Evolutionary conservation across 352 stramenopile genomes (phyloP).

Genomic region (Lagenidium giganteum): DNA sequence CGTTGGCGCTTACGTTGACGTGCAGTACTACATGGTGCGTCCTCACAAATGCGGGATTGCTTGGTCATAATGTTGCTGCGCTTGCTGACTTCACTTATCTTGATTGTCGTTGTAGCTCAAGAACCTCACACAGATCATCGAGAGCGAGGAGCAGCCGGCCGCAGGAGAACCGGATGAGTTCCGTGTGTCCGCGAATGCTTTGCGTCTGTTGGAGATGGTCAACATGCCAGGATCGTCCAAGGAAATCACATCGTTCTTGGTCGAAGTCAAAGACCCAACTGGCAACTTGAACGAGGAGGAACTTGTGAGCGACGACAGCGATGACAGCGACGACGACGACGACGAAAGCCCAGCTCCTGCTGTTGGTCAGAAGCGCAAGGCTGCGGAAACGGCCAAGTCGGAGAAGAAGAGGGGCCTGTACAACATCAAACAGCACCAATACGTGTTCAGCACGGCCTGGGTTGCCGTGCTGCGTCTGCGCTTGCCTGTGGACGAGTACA

Average conservation of each 20-base stretch:
- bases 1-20: conserved; percentile 60
- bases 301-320: conserved; percentile 38
- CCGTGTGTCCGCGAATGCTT: conserved; percentile 33
- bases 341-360: conserved; percentile 16
- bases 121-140: conserved; percentile 58
- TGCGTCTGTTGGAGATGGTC: conserved; percentile 42
- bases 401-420: conserved; percentile 30
- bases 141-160: conserved; percentile 20
- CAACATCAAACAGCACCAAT: conserved; percentile 48
- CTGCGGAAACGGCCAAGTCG: conserved; percentile 10
- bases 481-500: conserved; percentile 64
- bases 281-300: conserved; percentile 24
- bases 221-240: conserved; percentile 43
- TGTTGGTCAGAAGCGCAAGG: conserved; percentile 34
- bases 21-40: conserved; percentile 81
- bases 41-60: too few species aligned
- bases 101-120: conserved; percentile 54
- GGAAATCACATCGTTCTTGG: conserved; percentile 56
- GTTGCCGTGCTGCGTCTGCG: conserved; percentile 58
- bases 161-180: conserved; percentile 24
- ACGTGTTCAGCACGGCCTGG: conserved; percentile 61
- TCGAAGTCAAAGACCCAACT: conserved; percentile 19
- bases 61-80: too few species aligned
- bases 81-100: not conserved
- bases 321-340: conserved; percentile 29